phyloP scores from a whole-genome alignment of 1,284 basidiomycete species.

The Microbotryum intermedium region DNA sequence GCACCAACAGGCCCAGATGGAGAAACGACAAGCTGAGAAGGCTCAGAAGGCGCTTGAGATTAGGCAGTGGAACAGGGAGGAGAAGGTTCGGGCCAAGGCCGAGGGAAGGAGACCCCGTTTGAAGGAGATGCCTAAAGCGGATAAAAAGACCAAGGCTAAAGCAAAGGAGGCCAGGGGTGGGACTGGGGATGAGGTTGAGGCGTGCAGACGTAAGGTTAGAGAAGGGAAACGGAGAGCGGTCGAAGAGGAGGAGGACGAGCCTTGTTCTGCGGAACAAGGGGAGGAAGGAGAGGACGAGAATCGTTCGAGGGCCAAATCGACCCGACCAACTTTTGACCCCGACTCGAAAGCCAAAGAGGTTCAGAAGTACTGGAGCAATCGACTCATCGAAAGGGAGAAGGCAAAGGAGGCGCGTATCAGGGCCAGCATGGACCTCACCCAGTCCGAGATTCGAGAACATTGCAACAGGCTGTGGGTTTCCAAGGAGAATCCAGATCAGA shows the following conservation, averaged over 20 bases:
- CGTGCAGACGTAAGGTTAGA: background rate
- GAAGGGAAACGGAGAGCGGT: background rate
- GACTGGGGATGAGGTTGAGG: background rate
- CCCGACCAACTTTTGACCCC: conserved; percentile 4
- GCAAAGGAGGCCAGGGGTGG: background rate
- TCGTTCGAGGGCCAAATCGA: background rate
- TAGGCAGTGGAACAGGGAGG: background rate
- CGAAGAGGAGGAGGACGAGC: conserved; percentile 1
- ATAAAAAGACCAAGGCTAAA: background rate
- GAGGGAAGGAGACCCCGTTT: background rate
- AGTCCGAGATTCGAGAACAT: background rate
- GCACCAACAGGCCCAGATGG: background rate
- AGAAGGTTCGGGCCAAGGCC: conserved; percentile 2
- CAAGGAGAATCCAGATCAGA: conserved; percentile 7
- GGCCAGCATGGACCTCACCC: background rate
- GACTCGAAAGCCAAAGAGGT: conserved; percentile 4
- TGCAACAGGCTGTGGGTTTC: conserved; percentile 16
- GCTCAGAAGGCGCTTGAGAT: background rate
- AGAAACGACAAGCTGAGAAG: background rate
- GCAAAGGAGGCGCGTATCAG: background rate
- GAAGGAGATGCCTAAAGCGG: background rate
- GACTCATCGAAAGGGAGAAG: background rate
- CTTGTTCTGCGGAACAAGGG: background rate
- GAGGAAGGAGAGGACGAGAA: background rate
- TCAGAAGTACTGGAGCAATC: background rate